These are phyloP conservation scores for Scheffersomyces quercinus DNA, from an alignment of 1,139 yeast genomes.

Conservation along the genomic window DNA sequence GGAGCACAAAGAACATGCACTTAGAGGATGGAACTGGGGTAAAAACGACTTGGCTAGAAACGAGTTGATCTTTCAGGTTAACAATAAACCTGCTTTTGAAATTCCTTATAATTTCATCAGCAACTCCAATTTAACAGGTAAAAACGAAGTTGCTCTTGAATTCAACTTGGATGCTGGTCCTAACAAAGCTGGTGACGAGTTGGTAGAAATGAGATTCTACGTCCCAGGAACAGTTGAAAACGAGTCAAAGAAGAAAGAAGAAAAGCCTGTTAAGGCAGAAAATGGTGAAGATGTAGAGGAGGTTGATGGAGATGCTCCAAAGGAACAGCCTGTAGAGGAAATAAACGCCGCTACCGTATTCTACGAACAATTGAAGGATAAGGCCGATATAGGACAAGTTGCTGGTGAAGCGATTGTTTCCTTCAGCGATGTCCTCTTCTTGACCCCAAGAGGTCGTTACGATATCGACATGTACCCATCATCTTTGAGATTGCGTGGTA, in stretches of 20 bases:
- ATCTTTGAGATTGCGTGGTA: conserved; percentile 91
- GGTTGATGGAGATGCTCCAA: conserved; percentile 17
- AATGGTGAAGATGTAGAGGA: conserved; percentile 27
- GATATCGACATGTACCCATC: conserved; percentile 92
- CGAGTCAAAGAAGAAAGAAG: conserved; percentile 40
- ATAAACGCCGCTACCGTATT: conserved; percentile 80
- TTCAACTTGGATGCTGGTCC: conserved; percentile 61
- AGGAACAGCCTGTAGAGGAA: conserved; percentile 41
- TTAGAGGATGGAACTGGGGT: conserved; percentile 99
- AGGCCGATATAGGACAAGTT: conserved; percentile 94
- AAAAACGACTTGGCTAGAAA: conserved; percentile 88
- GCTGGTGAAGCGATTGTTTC: conserved; percentile 98
- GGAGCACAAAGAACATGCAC: conserved; percentile 85
- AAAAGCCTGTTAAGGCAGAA: conserved; percentile 31
- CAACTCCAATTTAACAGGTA: conserved; percentile 90
- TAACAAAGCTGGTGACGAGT: conserved; percentile 87
- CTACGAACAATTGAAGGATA: conserved; percentile 88
- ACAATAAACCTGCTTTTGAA: conserved; percentile 89
- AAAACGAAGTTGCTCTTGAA: conserved; percentile 91
- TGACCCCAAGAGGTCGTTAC: conserved; percentile 98
- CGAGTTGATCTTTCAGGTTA: conserved; percentile 82
- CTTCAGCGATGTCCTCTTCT: conserved; percentile 84
- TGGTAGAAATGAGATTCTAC: conserved; percentile 91
- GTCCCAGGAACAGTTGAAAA: conserved; percentile 77
- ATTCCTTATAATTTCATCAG: conserved; percentile 78